Evolutionary conservation across 176 grass and related monocot species (phyloP), one percentile per base, ranked within the genome.

Genomic region (Carex cristatella): DNA sequence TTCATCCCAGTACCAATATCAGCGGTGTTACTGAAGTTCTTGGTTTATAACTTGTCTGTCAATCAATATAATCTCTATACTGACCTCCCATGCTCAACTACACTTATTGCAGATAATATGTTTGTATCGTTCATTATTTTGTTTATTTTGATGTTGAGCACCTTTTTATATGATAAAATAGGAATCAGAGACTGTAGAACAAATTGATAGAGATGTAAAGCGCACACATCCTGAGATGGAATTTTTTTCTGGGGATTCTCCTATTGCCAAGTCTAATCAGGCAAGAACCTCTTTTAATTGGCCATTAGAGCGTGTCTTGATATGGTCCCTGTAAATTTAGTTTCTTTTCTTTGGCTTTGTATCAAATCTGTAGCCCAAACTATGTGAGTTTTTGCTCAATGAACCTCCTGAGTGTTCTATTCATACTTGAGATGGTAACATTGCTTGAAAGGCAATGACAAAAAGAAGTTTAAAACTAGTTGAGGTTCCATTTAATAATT

Each of bases 131-230:
- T 78, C 23, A 14, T 56, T 31, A 18, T 18, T 78, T 55, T 55
- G 23, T 31, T 78, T 78, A 78, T 57, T 78, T 78, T 69, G 57
- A 35, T 58, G 18, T 80, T 57, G 32, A 40, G 3, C 13, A n/a
- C n/a, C 5, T 72, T 55, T 68, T 56, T 82, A 11, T 79, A 75
- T 9, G 54, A 78, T 72, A 62, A 60, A 61, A 87, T 81, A 98
- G 95, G 95, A 98, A 69, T 87, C 91, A 75, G 95, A 98, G 84
- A 95, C 82, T 69, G 13, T 98, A 58, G 95, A 98, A 62, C 95
- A 98, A 86, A 98, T 98, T 67, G 95, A 98, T 89, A 91, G 93
- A 89, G 95, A 98, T 88, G 95, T 95, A 84, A 98, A 93, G 65
- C 93, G 93, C 40, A 98, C 95, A 56, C 95, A 98, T 92, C 95